Conservation (phyloP, 495 filamentous ascomycete genomes). For the Penicillium coffeae region DNA sequence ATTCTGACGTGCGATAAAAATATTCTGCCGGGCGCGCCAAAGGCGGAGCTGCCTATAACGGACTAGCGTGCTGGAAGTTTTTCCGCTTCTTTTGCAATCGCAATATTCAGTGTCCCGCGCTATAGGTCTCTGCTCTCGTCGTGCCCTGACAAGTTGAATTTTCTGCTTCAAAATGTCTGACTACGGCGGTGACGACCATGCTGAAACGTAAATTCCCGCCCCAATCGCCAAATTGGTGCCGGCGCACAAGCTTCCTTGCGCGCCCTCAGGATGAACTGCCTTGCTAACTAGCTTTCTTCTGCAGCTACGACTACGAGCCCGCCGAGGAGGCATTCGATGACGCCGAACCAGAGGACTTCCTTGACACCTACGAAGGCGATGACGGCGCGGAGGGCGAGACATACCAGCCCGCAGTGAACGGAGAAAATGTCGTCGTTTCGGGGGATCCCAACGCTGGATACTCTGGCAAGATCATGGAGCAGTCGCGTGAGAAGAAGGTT, state of each 20-base stretch:
- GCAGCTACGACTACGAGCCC: constrained; percentile 52
- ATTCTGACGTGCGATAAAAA: constrained; percentile 17
- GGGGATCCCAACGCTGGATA: constrained; percentile 70
- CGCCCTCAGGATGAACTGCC: constrained; percentile 3
- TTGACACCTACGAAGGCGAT: constrained; percentile 43
- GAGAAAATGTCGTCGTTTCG: constrained; percentile 61
- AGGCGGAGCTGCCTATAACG: constrained; percentile 31
- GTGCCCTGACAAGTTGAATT: constrained; percentile 10
- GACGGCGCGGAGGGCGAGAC: constrained; percentile 49
- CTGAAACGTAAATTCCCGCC: constrained; percentile 44
- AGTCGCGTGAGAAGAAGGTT: constrained; percentile 82
- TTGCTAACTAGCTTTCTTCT: constrained; percentile 13
- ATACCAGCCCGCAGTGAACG: constrained; percentile 44
- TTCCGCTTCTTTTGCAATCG: constrained; percentile 34
- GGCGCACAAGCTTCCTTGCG: constrained; percentile 4
- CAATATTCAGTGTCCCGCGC: constrained; percentile 14
- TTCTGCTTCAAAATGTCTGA: constrained; percentile 67
- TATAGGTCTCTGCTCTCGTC: constrained; percentile 21
- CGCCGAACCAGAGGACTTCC: constrained; percentile 56
- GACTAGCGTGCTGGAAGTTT: constrained; percentile 39
- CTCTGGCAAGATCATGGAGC: constrained; percentile 51
- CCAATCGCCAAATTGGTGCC: neutral
- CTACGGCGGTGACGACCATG: constrained; percentile 60
- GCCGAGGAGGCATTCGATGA: constrained; percentile 63
- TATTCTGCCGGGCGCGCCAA: constrained; percentile 32